A percentile compares a stretch with the other conserved stretches of the same genome.
phyloP scores from a whole-genome alignment of 441 rosid species.

The Gossypium armourianum region DNA sequence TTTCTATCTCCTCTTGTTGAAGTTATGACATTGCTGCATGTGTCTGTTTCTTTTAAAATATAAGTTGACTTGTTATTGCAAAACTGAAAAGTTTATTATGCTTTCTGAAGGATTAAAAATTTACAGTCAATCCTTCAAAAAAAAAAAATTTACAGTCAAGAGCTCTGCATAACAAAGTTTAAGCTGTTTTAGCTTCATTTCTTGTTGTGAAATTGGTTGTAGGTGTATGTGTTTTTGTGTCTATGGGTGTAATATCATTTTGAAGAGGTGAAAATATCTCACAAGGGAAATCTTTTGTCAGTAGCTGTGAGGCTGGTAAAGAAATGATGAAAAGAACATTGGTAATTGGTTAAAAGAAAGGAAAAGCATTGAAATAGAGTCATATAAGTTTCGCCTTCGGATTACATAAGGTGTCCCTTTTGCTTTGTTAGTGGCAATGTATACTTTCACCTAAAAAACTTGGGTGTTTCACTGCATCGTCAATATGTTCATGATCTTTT shows the following conservation, averaged over 20 bases:
- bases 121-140: not conserved
- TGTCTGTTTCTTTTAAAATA: not conserved
- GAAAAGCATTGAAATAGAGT: not conserved
- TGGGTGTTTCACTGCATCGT: not conserved
- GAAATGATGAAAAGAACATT: not conserved
- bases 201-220: not conserved
- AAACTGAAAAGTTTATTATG: not conserved
- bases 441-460: not conserved
- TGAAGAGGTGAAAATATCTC: not conserved
- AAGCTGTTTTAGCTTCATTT: constrained; percentile 5
- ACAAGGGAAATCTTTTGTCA: not conserved
- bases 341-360: not conserved
- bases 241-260: not conserved
- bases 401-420: not conserved
- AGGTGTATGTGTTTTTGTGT: not conserved
- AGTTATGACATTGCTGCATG: not conserved
- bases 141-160: not conserved
- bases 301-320: constrained; percentile 1
- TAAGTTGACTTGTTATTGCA: not conserved
- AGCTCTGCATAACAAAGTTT: not conserved
- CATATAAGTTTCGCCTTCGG: not conserved
- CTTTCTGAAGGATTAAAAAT: not conserved
- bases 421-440: not conserved
- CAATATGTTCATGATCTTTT: not conserved
- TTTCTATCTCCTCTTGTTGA: not conserved